Conservation (phyloP, 768 basidiomycete species). For the Leccinum subgranulosum region DNA sequence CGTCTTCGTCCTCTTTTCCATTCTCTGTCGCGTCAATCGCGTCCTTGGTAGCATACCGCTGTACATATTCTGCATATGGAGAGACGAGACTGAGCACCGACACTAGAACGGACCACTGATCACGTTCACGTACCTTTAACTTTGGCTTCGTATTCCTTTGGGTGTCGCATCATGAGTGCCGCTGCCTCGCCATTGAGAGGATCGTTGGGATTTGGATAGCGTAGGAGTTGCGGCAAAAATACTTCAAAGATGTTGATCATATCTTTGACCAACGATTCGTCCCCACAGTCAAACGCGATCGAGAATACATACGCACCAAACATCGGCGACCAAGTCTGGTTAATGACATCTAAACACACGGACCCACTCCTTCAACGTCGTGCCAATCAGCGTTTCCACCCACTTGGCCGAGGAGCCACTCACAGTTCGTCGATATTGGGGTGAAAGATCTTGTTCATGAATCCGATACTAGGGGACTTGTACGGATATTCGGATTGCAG, state of each 20-base stretch:
- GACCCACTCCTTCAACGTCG: constrained; percentile 75
- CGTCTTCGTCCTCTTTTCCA: constrained; percentile 66
- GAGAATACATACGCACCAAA: constrained; percentile 64
- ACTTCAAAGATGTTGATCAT: constrained; percentile 99
- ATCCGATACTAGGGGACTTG: constrained; percentile 98
- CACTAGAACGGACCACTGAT: not conserved
- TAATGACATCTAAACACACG: constrained; percentile 97
- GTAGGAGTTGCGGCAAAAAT: constrained; percentile 93
- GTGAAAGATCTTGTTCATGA: constrained; percentile 99
- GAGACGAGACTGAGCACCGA: constrained; percentile 4
- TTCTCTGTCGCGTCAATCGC: constrained; percentile 73
- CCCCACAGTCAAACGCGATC: not conserved
- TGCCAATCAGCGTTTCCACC: not conserved
- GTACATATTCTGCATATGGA: constrained; percentile 82
- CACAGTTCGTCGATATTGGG: constrained; percentile 99
- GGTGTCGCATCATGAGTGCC: constrained; percentile 94
- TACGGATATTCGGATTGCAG: constrained; percentile 98
- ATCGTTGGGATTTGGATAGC: constrained; percentile 98
- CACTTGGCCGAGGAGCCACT: constrained; percentile 29
- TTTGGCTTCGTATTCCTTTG: constrained; percentile 91
- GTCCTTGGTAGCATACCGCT: constrained; percentile 89
- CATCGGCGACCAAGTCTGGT: constrained; percentile 99
- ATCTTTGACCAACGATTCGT: constrained; percentile 47
- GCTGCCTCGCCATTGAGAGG: constrained; percentile 98
- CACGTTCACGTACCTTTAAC: constrained; percentile 68